Conservation (phyloP, 1,284 basidiomycete species). For the Rhodotorula glutinis region DNA sequence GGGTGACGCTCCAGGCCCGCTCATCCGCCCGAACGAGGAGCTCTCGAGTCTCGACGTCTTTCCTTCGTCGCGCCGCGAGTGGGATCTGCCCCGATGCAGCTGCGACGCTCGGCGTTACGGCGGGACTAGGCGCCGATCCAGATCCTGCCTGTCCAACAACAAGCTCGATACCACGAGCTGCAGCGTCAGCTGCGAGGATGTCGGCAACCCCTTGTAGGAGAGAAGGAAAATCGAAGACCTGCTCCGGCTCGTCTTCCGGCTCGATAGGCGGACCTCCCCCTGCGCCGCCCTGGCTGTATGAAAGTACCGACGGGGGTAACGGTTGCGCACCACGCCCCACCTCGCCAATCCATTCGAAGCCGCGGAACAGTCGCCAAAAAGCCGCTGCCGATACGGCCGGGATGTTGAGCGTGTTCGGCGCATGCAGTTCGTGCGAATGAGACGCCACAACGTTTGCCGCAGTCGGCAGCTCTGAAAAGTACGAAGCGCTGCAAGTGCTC, state of each 20-base stretch:
- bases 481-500: conserved; percentile 25
- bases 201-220: conserved; percentile 74
- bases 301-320: conserved; percentile 15
- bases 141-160: conserved; percentile 69
- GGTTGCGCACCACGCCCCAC: conserved; percentile 31
- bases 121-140: conserved; percentile 33
- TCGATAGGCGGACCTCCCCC: conserved; percentile 13
- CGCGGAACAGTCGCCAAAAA: conserved; percentile 41
- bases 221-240: conserved; percentile 63
- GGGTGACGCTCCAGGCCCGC: conserved; percentile 70
- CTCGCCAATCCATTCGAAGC: conserved; percentile 42
- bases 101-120: conserved; percentile 17
- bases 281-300: conserved; percentile 6
- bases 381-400: conserved; percentile 42
- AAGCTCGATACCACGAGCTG: conserved; percentile 75
- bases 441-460: conserved; percentile 21
- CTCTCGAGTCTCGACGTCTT: conserved; percentile 47
- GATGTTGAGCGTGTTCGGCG: conserved; percentile 40
- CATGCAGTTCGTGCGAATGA: conserved; percentile 42
- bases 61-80: neutral
- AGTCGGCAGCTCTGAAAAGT: conserved; percentile 11
- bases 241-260: conserved; percentile 23
- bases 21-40: conserved; percentile 80
- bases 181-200: conserved; percentile 75
- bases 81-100: conserved; percentile 46